Evolutionary conservation across 2,329 filamentous ascomycete genomes (phyloP), one percentile per base, ranked within the genome.

Genomic region (Diaporthe sp.): DNA sequence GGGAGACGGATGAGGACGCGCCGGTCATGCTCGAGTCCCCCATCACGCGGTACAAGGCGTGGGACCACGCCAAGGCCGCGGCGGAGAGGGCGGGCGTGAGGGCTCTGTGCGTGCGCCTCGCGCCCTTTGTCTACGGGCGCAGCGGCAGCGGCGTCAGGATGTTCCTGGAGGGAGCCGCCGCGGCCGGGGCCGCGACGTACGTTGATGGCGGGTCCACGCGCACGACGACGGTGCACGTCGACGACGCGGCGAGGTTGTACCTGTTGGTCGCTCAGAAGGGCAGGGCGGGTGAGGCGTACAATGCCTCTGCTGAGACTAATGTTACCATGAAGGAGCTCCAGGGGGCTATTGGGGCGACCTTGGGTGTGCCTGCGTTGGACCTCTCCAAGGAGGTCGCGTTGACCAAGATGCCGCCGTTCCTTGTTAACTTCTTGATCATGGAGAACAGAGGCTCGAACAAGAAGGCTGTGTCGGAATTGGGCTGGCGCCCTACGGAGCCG

Each of bases 91-190:
- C 44, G 12, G 83, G 83, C 2, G 78, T 88, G 37, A 78, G 80
- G 5, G 84, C 85, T 6, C 80, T 78, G 25, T 77, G 80, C 10
- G 79, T 88, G 7, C 82, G 86, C 0, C 80, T 88, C 0, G 81
- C 86, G 4, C 85, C 85, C 0, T 87, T 81, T 37, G 86, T 88
- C 0, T 87, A 88, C 77, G 87, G 87, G 3, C 82, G 81, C 17
- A 85, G 83, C 1, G 85, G 83, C 13, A 84, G 82, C 74, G 83
- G 83, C 37, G 80, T 86, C 34, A 68, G 74, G n/a, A 77, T 83
- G 72, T 81, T 85, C 73, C 82, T 85, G 79, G 25, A 76, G 15
- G 77, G 80, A 6, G 82, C 81, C 13, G 81, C 78, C 1, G 60
- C 47, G 6, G 28, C 60, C 1, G 60, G 60, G 13, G 37, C 25